phyloP scores from a whole-genome alignment of 2,329 filamentous ascomycete species.

The Phyllosticta ampelicida region DNA sequence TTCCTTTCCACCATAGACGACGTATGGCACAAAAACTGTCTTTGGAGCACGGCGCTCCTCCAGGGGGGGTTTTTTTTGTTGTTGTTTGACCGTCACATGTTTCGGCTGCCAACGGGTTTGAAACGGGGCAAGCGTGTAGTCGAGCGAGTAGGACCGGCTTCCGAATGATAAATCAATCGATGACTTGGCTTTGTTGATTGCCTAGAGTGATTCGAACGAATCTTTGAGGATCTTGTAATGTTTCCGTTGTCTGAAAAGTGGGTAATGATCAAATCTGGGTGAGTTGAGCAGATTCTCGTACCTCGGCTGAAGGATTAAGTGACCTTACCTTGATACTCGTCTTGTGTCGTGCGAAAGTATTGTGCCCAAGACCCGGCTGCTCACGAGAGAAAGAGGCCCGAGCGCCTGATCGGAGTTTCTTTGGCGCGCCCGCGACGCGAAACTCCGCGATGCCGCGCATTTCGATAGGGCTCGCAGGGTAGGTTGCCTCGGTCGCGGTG shows the following conservation, averaged over 20 bases:
- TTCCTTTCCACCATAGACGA: background rate
- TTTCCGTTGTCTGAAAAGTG: background rate
- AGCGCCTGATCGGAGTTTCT: background rate
- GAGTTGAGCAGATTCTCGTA: no score
- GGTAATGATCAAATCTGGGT: background rate
- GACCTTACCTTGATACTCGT: no score
- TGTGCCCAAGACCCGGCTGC: no score
- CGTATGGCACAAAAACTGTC: background rate
- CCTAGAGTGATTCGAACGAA: background rate
- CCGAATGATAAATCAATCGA: background rate
- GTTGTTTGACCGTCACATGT: background rate
- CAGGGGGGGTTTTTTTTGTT: no score
- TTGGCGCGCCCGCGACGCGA: background rate
- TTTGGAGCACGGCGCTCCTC: no score
- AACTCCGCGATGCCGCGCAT: background rate
- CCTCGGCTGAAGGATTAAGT: no score
- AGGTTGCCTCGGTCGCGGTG: background rate
- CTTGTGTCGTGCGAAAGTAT: no score
- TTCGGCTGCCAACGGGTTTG: background rate
- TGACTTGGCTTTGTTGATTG: background rate
- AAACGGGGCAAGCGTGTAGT: background rate
- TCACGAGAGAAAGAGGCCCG: background rate
- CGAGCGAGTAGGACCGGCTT: background rate
- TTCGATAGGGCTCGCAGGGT: no score
- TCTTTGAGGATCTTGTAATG: background rate